A percentile compares a stretch with the other conserved stretches of the same genome.
phyloP scores from a whole-genome alignment of 305 asterid species.

The Solanum chacoense region DNA sequence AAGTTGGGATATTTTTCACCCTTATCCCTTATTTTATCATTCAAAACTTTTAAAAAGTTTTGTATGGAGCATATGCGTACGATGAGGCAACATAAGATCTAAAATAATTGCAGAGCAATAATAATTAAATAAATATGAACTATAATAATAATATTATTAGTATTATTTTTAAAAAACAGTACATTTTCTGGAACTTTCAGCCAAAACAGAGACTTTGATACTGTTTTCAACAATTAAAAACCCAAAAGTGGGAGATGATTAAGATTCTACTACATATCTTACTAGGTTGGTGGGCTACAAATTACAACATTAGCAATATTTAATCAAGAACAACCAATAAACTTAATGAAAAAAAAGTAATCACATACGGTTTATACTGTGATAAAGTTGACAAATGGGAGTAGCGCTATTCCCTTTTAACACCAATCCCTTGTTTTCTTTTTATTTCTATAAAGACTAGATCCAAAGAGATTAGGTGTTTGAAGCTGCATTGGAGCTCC shows the following conservation, averaged over 20 bases:
- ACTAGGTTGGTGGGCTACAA: neutral
- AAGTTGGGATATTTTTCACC: too few relatives aligned
- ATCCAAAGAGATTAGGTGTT: accelerated
- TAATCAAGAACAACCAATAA: neutral
- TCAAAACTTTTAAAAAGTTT: neutral
- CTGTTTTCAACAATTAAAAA: neutral
- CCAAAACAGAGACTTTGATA: neutral
- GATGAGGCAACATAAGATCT: neutral
- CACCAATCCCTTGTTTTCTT: neutral
- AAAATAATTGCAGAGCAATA: neutral
- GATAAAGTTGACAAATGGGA: neutral
- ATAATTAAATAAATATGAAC: neutral
- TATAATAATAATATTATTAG: neutral
- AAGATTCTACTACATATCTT: neutral
- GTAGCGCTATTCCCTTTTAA: neutral
- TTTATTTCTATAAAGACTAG: too few relatives aligned
- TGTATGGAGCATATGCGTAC: neutral
- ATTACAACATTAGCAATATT: neutral
- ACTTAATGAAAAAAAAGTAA: neutral
- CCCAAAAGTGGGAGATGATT: neutral
- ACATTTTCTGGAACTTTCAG: neutral
- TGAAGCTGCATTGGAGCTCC: neutral
- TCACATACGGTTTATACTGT: neutral
- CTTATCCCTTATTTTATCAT: too few relatives aligned
- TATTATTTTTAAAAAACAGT: neutral